phyloP scores from a whole-genome alignment of 257 asterid genomes.

The Scutellaria baicalensis region DNA sequence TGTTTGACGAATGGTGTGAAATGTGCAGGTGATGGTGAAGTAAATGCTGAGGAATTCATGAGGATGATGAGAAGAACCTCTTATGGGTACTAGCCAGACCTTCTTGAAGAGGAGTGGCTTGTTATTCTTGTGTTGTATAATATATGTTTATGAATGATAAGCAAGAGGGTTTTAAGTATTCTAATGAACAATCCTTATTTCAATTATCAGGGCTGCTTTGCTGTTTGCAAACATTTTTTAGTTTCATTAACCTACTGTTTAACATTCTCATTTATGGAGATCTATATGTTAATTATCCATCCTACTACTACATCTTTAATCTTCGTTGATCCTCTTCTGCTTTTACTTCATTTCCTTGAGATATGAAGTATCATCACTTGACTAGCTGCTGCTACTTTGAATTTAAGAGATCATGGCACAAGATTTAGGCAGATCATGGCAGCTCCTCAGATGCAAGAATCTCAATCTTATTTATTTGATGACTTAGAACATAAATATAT shows the following conservation, averaged over 20 bases:
- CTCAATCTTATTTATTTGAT: neutral
- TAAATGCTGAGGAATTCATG: constrained; percentile 68
- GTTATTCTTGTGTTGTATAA: constrained; percentile 3
- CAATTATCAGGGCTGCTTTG: neutral
- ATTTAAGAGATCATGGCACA: no score
- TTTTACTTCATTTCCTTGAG: no score
- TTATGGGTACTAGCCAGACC: constrained; percentile 40
- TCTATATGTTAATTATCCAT: neutral
- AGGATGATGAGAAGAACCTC: constrained; percentile 93
- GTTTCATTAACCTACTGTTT: neutral
- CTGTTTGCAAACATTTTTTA: neutral
- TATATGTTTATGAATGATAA: neutral
- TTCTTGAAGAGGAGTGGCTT: neutral
- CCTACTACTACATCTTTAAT: no score
- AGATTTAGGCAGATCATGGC: no score
- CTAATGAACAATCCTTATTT: neutral
- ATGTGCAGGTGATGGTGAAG: constrained; percentile 87
- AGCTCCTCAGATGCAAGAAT: no score
- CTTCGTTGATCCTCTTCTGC: neutral
- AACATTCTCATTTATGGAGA: neutral
- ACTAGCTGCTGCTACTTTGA: no score
- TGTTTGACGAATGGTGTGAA: neutral
- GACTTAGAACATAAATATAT: neutral
- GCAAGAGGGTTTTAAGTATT: neutral
- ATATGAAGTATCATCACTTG: no score